phyloP scores from a whole-genome alignment of 1,284 basidiomycete genomes.

The Cutaneotrichosporon mucoides region DNA sequence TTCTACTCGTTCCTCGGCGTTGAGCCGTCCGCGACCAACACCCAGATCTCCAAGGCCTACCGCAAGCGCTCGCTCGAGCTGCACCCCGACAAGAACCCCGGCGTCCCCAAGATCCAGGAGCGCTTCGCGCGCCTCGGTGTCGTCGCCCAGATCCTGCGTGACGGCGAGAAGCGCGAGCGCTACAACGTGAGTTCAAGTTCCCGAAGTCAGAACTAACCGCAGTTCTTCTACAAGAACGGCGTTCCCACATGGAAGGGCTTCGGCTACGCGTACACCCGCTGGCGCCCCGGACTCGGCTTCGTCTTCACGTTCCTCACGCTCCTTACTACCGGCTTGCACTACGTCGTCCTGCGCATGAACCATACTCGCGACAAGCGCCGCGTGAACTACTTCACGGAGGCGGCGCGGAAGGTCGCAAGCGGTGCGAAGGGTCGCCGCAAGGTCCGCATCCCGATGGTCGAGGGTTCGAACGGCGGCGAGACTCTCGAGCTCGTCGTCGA shows the following conservation, averaged over 20 bases:
- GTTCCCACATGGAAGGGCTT: conserved; percentile 49
- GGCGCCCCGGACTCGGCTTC: conserved; percentile 76
- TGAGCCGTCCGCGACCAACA: conserved; percentile 61
- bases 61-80: conserved; percentile 78
- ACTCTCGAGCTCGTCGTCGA: conserved; percentile 45
- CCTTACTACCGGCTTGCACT: conserved; percentile 72
- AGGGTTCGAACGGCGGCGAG: conserved; percentile 34
- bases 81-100: conserved; percentile 90
- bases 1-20: conserved; percentile 86
- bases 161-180: conserved; percentile 69
- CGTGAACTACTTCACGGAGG: conserved; percentile 61
- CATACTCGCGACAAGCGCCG: conserved; percentile 66
- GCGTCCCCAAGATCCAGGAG: conserved; percentile 72
- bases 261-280: conserved; percentile 86
- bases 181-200: conserved; percentile 51
- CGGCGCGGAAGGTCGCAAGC: conserved; percentile 69
- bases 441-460: conserved; percentile 46
- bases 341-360: conserved; percentile 70
- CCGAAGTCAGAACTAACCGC: background rate
- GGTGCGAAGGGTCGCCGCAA: conserved; percentile 44
- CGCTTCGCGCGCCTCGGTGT: conserved; percentile 82
- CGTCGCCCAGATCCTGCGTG: conserved; percentile 74
- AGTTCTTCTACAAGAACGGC: conserved; percentile 51
- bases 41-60: conserved; percentile 80
- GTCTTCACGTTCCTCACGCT: conserved; percentile 70